Evolutionary conservation across 1,284 basidiomycete genomes (phyloP).

Genomic region (Uromyces viciae-fabae): DNA sequence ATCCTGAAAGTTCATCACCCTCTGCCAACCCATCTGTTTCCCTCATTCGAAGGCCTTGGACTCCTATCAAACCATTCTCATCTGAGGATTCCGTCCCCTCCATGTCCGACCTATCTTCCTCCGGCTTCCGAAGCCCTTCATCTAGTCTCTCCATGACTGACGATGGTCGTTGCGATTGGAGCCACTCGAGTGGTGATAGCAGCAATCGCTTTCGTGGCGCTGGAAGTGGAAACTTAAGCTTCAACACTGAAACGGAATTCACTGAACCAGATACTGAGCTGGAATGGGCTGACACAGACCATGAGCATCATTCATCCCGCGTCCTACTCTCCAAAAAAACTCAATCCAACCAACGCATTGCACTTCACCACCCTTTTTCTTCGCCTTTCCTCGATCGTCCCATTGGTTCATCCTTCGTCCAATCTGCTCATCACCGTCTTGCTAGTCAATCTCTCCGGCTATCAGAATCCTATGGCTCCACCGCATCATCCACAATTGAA

Average conservation of each 20-base stretch:
- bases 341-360: not conserved
- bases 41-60: not conserved
- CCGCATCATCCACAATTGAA: not conserved
- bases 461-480: not conserved
- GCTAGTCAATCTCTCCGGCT: not conserved
- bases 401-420: not conserved
- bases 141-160: conserved; percentile 35
- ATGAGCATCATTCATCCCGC: conserved; percentile 8
- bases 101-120: conserved; percentile 30
- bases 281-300: conserved; percentile 32
- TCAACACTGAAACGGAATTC: conserved; percentile 37
- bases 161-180: conserved; percentile 26
- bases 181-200: conserved; percentile 28
- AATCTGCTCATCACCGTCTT: not conserved
- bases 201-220: not conserved
- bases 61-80: conserved; percentile 11
- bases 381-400: not conserved
- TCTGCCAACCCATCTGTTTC: not conserved
- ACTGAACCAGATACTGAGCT: conserved; percentile 35
- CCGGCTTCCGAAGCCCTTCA: conserved; percentile 13
- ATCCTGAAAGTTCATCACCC: not conserved
- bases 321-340: not conserved
- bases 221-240: conserved; percentile 21
- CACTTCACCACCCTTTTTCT: not conserved
- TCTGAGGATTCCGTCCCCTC: conserved; percentile 43